phyloP scores from a whole-genome alignment of 345 rosid species.

The Euphorbia peplus region DNA sequence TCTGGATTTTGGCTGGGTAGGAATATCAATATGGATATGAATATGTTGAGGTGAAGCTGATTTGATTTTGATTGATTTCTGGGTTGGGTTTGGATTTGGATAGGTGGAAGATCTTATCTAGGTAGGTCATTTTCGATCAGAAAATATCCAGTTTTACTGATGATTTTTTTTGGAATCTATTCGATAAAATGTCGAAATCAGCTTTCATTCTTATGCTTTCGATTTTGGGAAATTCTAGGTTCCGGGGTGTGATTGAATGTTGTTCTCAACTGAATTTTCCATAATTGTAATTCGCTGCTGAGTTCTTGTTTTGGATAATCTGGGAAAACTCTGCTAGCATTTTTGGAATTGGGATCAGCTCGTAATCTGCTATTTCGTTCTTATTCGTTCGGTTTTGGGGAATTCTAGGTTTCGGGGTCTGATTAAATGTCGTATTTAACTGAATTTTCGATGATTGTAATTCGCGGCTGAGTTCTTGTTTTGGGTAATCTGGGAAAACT shows the following conservation, averaged over 20 bases:
- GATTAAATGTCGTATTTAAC: conserved; percentile 41
- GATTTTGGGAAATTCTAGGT: conserved; percentile 12
- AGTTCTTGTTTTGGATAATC: conserved; percentile 4
- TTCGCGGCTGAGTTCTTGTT: background rate
- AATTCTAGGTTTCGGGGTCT: conserved; percentile 23
- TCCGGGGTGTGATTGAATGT: conserved; percentile 40
- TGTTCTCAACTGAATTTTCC: conserved; percentile 19
- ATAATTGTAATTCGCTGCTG: background rate
- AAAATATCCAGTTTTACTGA: conserved; percentile 6
- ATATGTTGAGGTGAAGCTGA: conserved; percentile 16
- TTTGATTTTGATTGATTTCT: conserved; percentile 28
- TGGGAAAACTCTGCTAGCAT: background rate
- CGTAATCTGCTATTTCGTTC: background rate
- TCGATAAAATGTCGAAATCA: conserved; percentile 29
- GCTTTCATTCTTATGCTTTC: background rate
- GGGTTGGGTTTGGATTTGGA: conserved; percentile 18
- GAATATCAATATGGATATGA: background rate
- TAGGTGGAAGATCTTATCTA: conserved; percentile 42
- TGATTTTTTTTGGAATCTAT: conserved; percentile 4
- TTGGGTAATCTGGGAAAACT: background rate
- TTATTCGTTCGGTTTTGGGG: conserved; percentile 4
- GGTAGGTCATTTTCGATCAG: conserved; percentile 37
- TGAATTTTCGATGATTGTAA: background rate
- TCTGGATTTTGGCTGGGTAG: conserved; percentile 4
- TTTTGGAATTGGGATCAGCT: background rate